These are phyloP conservation scores for Phtheirospermum japonicum DNA, from an alignment of 257 asterid genomes.

Conservation along the genomic window DNA sequence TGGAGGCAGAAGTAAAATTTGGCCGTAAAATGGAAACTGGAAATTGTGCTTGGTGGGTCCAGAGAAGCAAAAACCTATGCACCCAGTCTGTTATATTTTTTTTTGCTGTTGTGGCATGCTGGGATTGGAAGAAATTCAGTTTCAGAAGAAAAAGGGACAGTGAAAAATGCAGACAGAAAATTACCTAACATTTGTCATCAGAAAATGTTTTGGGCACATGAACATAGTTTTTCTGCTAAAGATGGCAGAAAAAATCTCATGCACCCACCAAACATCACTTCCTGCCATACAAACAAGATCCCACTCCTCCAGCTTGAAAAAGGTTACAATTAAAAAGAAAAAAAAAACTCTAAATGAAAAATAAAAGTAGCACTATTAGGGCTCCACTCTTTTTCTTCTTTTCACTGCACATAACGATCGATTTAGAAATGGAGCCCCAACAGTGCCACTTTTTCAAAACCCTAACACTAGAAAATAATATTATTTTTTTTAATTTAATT, in stretches of 20 bases:
- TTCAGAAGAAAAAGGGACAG: neutral
- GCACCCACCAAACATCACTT: constrained; percentile 3
- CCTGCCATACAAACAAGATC: neutral
- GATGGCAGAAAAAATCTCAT: constrained; percentile 4
- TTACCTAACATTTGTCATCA: neutral
- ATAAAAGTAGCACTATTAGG: constrained; percentile 42
- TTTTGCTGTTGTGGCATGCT: constrained; percentile 33
- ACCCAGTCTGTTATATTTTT: too few relatives aligned
- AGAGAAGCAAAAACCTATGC: too few relatives aligned
- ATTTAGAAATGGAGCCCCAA: constrained; percentile 49
- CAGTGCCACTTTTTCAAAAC: constrained; percentile 33
- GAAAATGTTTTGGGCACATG: constrained; percentile 29
- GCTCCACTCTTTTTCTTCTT: constrained; percentile 45
- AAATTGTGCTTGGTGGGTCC: too few relatives aligned
- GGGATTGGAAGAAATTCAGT: constrained; percentile 26
- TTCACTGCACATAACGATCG: neutral
- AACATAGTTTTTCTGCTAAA: constrained; percentile 35
- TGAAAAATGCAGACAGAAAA: constrained; percentile 26
- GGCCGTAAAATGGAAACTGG: too few relatives aligned
- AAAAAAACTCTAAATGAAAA: neutral
- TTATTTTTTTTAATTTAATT: too few relatives aligned
- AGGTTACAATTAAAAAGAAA: too few relatives aligned
- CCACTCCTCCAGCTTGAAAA: too few relatives aligned
- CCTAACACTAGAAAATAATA: too few relatives aligned
- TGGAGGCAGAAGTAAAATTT: too few relatives aligned